Evolutionary conservation across 331 rosid genomes (phyloP), one percentile per base, ranked within the genome.

Genomic region (Rhamnella rubrinervis): DNA sequence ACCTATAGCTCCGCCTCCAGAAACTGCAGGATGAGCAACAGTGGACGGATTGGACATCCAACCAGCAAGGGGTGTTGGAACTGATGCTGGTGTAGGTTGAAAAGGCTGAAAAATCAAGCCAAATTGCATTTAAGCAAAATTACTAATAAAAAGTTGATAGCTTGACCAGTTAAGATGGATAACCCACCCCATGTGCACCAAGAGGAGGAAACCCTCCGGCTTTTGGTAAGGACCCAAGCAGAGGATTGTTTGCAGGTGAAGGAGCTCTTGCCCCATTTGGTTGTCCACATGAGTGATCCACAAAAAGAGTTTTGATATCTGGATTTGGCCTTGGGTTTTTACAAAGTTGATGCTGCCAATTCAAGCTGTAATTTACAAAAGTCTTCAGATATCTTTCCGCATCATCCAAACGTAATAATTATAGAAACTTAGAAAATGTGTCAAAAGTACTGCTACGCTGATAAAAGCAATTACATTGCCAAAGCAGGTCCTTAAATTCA

Each of bases 321-420:
- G 98, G 98, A 91, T 93, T 93, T 23, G 98, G 92, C 76, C 98
- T 84, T 12, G 98, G 98, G 55, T 85, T 93, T 77, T 93, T 93
- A 82, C 98, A 93, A 57, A 93, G 98, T 68, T 91, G 97, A 56
- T 93, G 98, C 82, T 93, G 97, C 98, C 98, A 93, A 83, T 93
- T 93, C 79, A 93, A 82, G 89, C 98, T 93, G 90, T 21, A 84
- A 85, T 71, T 66, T 52, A 74, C 62, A 70, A 59, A 52, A 21
- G 35, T 59, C 49, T 44, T 44, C 49, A 71, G 66, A 55, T 64
- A 20, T 59, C 63, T 59, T 64, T 63, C 50, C 50, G 6, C 8
- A 23, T 2, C 23, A 18, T 15, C 60, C 60, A 40, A 28, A 59
- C 20, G 61, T 38, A 55, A 21, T 18, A 41, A 53, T 26, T 23